Conservation (phyloP, 2,329 filamentous ascomycete species). For the Albifimbria verrucaria region DNA sequence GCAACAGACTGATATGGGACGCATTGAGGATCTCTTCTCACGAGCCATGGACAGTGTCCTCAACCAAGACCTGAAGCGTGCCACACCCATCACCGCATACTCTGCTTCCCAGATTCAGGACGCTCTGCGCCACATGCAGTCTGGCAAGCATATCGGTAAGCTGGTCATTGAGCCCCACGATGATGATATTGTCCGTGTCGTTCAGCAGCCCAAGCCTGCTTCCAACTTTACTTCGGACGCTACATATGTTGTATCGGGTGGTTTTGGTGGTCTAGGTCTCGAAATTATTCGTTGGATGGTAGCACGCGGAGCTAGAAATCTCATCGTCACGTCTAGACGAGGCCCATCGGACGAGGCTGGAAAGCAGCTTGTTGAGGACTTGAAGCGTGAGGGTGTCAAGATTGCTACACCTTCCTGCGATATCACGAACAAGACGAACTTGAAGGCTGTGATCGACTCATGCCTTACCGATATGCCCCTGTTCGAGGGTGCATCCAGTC, state of each 20-base stretch:
- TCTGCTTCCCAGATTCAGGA: constrained; percentile 18
- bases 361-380: constrained; percentile 12
- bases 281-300: constrained; percentile 20
- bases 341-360: constrained; percentile 13
- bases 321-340: constrained; percentile 26
- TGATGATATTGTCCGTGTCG: constrained; percentile 17
- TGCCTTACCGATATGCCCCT: too few relatives aligned
- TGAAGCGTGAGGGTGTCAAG: constrained; percentile 11
- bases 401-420: constrained; percentile 19
- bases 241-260: constrained; percentile 23
- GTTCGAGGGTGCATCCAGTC: too few relatives aligned
- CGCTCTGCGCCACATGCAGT: constrained; percentile 32
- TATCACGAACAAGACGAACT: too few relatives aligned
- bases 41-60: too few relatives aligned
- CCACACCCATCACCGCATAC: constrained; percentile 9
- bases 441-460: too few relatives aligned
- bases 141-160: constrained; percentile 34
- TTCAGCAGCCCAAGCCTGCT: constrained; percentile 7
- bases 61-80: constrained; percentile 11
- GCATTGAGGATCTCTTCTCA: too few relatives aligned
- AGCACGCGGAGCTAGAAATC: constrained; percentile 19
- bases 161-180: constrained; percentile 23
- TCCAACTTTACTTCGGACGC: constrained; percentile 10
- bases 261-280: constrained; percentile 23
- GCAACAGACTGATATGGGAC: too few relatives aligned